Evolutionary conservation across 2,329 filamentous ascomycete species (phyloP), one percentile per base, ranked within the genome.

Genomic region (Exophiala xenobiotica): DNA sequence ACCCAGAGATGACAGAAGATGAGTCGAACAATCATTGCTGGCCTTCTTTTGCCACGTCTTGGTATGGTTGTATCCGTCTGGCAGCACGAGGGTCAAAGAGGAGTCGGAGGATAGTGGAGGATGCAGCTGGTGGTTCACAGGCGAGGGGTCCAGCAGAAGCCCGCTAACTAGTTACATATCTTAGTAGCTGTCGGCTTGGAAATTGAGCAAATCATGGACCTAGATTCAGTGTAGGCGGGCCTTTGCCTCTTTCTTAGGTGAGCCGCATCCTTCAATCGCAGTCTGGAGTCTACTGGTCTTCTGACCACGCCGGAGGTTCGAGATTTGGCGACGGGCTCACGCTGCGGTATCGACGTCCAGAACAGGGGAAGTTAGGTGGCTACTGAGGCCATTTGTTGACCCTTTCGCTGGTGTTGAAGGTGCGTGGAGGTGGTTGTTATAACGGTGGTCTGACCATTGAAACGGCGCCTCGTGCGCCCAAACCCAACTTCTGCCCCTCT

Each of bases 81-180:
- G 29, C 29, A 14, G 29, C 29, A 37, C 3, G 29, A 23, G 19
- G 19, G n/a, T 35, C 14, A 33, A 8, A 20, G 14, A 29, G 16
- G 45, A 35, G 33, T 27, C 11, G n/a, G n/a, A n/a, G n/a, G n/a
- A n/a, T n/a, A 3, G 16, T 27, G 14, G 29, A 16, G 31, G 18
- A 27, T 20, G 23, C 40, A 24, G 33, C 19, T 18, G 7, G 8
- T 48, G 29, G 29, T 12, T 14, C 12, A 33, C 37, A 39, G 45
- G 33, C 23, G 45, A 48, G 45, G 45, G 45, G 46, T 38, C 33
- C 37, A 23, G 20, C 37, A 35, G 23, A 23, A 8, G 11, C 35
- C 37, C 24, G 39, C n/a, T n/a, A n/a, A n/a, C n/a, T n/a, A n/a
- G n/a, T n/a, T n/a, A n/a, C n/a, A n/a, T n/a, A n/a, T n/a, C n/a